Evolutionary conservation across 768 basidiomycete species (phyloP).

Genomic region (Naganishia onofrii): DNA sequence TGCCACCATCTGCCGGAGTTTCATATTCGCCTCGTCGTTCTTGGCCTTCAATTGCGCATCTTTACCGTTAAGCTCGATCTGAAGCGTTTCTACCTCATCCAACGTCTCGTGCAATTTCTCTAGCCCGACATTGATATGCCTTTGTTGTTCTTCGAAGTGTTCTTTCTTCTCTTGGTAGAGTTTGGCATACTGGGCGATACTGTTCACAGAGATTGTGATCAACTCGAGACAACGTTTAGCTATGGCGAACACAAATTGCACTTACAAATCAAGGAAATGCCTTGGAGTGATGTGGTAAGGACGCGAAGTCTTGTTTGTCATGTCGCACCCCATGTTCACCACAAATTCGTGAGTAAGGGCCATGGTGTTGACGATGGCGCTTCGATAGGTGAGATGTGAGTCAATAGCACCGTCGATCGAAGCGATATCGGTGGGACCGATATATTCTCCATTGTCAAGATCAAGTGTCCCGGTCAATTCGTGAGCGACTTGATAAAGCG

Average conservation of each 20-base stretch:
- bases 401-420: conserved; percentile 78
- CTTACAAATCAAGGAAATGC: conserved; percentile 98
- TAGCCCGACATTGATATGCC: conserved; percentile 94
- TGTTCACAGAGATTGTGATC: conserved; percentile 47
- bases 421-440: conserved; percentile 78
- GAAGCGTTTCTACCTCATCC: conserved; percentile 90
- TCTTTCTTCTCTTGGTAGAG: conserved; percentile 94
- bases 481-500: conserved; percentile 95
- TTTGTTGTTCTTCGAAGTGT: conserved; percentile 95
- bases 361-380: conserved; percentile 86
- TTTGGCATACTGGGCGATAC: conserved; percentile 94
- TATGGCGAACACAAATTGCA: conserved; percentile 29
- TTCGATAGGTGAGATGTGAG: conserved; percentile 83
- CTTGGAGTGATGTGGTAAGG: conserved; percentile 96
- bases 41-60: conserved; percentile 88
- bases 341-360: conserved; percentile 87
- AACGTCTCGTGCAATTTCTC: conserved; percentile 96
- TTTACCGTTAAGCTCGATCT: conserved; percentile 91
- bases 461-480: conserved; percentile 94
- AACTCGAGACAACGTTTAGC: conserved; percentile 6
- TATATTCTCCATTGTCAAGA: conserved; percentile 79
- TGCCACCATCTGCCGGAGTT: conserved; percentile 93
- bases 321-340: conserved; percentile 79
- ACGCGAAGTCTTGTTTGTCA: conserved; percentile 88
- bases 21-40: conserved; percentile 92